A percentile compares a stretch with the other conserved stretches of the same genome.
Conservation (phyloP, 768 basidiomycete genomes). For the Crucibulum laeve region DNA sequence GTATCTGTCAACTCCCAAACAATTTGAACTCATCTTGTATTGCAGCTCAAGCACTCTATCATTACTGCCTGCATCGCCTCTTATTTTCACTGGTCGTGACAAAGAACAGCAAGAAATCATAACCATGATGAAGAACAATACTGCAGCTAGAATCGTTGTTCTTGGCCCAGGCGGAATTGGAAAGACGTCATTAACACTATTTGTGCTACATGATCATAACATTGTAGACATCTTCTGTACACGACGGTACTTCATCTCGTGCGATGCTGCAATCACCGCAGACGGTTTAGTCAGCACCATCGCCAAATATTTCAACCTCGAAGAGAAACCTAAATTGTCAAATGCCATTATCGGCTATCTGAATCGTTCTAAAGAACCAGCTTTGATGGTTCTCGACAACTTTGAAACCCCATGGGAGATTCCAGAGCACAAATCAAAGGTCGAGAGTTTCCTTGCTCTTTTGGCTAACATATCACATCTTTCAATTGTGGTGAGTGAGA, state of each 20-base stretch:
- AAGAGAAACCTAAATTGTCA: neutral
- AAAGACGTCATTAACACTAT: neutral
- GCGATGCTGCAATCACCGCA: neutral
- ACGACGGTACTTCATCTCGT: neutral
- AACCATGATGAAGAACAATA: neutral
- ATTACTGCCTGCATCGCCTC: neutral
- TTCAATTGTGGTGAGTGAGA: neutral
- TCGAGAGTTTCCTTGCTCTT: neutral
- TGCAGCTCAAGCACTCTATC: neutral
- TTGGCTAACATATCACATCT: neutral
- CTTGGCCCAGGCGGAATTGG: slow-evolving; percentile 1
- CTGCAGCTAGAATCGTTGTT: neutral
- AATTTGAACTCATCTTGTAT: neutral
- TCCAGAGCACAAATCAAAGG: neutral
- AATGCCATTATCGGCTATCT: neutral
- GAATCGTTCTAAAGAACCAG: neutral
- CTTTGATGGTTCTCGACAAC: neutral
- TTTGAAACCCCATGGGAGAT: neutral
- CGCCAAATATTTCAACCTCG: neutral
- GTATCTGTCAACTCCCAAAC: neutral
- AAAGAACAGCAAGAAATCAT: neutral
- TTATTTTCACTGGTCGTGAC: neutral
- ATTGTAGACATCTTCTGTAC: neutral
- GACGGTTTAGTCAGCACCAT: neutral
- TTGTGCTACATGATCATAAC: neutral